Evolutionary conservation across 2,329 filamentous ascomycete genomes (phyloP).

Genomic region (Hypoxylon sp.): DNA sequence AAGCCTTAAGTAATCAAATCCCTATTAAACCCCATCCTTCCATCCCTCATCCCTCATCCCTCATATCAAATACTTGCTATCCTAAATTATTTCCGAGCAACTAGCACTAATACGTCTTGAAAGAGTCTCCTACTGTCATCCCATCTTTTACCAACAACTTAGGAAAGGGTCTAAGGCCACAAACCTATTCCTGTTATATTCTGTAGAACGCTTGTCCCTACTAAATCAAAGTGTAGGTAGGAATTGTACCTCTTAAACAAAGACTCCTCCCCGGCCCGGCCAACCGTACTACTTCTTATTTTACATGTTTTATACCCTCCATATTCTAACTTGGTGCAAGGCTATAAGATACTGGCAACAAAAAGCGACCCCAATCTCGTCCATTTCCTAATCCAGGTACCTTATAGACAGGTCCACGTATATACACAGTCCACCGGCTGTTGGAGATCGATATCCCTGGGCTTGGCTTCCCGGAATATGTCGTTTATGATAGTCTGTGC

Average conservation of each 20-base stretch:
- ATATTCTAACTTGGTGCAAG: constrained; percentile 1
- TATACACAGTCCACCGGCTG: constrained; percentile 1
- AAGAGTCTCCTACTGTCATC: too few relatives aligned
- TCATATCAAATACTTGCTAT: not conserved
- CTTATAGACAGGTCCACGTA: not conserved
- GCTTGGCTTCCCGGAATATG: constrained; percentile 9
- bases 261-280: constrained; percentile 12
- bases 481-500: not conserved
- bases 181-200: not conserved
- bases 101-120: not conserved
- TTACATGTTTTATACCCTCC: constrained; percentile 11
- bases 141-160: not conserved
- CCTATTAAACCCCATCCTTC: too few relatives aligned
- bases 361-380: constrained; percentile 15
- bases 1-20: not conserved
- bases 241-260: not conserved
- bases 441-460: constrained; percentile 2
- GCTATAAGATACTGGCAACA: constrained; percentile 12
- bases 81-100: constrained; percentile 9
- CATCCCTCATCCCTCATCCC: not conserved
- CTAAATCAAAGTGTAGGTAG: constrained; percentile 1
- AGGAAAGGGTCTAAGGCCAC: not conserved
- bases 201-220: constrained; percentile 4
- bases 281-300: constrained; percentile 25
- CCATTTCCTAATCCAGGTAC: constrained; percentile 5